phyloP scores from a whole-genome alignment of 805 yeast genomes.

The Metschnikowia similis region DNA sequence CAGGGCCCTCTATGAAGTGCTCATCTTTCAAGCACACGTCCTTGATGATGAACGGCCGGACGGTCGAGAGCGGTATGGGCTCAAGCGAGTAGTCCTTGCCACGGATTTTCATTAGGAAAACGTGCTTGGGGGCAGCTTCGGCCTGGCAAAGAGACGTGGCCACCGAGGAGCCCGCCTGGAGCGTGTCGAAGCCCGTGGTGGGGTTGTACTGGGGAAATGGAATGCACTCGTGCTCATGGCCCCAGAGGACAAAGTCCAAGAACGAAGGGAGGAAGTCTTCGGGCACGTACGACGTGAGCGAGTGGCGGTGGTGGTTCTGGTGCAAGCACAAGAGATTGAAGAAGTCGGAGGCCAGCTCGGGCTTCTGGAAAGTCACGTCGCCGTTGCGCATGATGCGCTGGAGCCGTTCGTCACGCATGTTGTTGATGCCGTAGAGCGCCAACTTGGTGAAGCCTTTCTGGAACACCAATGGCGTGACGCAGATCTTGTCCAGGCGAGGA shows the following conservation, averaged over 20 bases:
- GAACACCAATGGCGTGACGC: slow-evolving; percentile 70
- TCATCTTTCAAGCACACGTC: slow-evolving; percentile 53
- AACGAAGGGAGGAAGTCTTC: slow-evolving; percentile 79
- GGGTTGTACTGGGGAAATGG: slow-evolving; percentile 62
- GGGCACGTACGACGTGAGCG: slow-evolving; percentile 78
- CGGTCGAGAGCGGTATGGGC: slow-evolving; percentile 60
- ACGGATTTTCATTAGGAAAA: slow-evolving; percentile 64
- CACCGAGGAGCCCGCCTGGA: slow-evolving; percentile 92
- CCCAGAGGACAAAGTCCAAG: slow-evolving; percentile 86
- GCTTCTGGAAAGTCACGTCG: slow-evolving; percentile 72
- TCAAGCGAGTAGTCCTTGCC: slow-evolving; percentile 54
- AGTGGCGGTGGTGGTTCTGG: slow-evolving; percentile 83
- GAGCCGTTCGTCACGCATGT: slow-evolving; percentile 84
- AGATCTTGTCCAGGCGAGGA: slow-evolving; percentile 67
- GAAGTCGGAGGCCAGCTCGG: slow-evolving; percentile 63
- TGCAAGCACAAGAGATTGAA: slow-evolving; percentile 84
- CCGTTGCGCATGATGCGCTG: slow-evolving; percentile 79
- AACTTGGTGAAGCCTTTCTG: slow-evolving; percentile 79
- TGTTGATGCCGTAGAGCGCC: slow-evolving; percentile 85
- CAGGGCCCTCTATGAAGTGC: slow-evolving; percentile 55
- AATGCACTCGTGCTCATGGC: slow-evolving; percentile 94
- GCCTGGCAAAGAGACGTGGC: slow-evolving; percentile 88
- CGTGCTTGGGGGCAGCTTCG: slow-evolving; percentile 72
- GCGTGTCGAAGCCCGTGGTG: slow-evolving; percentile 63
- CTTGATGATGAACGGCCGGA: slow-evolving; percentile 77